phyloP scores from a whole-genome alignment of 2,329 filamentous ascomycete species.

The Ramularia collo-cygni region DNA sequence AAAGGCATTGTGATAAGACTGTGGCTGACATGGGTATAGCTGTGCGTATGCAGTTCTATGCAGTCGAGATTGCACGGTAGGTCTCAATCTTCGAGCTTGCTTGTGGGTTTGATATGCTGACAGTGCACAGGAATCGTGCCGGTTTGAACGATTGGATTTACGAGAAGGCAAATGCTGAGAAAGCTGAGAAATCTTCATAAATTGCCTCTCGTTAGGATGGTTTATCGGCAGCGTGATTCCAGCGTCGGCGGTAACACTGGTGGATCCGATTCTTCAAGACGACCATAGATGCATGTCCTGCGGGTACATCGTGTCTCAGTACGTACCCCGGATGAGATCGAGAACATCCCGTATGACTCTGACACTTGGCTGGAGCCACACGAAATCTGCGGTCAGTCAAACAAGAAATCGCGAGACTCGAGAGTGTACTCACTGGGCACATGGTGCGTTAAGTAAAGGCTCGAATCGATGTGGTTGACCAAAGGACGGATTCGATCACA shows the following conservation, averaged over 20 bases:
- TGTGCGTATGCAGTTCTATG: constrained; percentile 78
- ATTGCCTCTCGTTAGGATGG: too few species aligned
- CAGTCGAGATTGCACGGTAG: constrained; percentile 65
- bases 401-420: too few species aligned
- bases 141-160: constrained; percentile 97
- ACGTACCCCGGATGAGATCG: constrained; percentile 21
- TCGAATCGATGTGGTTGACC: constrained; percentile 1
- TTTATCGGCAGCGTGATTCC: too few species aligned
- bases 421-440: constrained; percentile 19
- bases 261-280: too few species aligned
- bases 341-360: constrained; percentile 23
- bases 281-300: too few species aligned
- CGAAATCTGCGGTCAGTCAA: too few species aligned
- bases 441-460: constrained; percentile 12
- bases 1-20: neutral
- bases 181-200: constrained; percentile 30
- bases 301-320: constrained; percentile 8
- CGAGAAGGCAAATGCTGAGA: constrained; percentile 59
- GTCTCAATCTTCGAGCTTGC: constrained; percentile 16
- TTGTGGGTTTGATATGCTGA: constrained; percentile 4
- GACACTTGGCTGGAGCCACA: constrained; percentile 10
- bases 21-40: constrained; percentile 30
- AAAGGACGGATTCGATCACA: neutral
- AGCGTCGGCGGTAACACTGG: too few species aligned
- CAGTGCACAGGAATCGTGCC: constrained; percentile 58